A percentile compares a stretch with the other conserved stretches of the same genome.
These are phyloP conservation scores for Diplogelasinospora grovesii DNA, from an alignment of 495 filamentous ascomycete genomes.

Conservation along the genomic window DNA sequence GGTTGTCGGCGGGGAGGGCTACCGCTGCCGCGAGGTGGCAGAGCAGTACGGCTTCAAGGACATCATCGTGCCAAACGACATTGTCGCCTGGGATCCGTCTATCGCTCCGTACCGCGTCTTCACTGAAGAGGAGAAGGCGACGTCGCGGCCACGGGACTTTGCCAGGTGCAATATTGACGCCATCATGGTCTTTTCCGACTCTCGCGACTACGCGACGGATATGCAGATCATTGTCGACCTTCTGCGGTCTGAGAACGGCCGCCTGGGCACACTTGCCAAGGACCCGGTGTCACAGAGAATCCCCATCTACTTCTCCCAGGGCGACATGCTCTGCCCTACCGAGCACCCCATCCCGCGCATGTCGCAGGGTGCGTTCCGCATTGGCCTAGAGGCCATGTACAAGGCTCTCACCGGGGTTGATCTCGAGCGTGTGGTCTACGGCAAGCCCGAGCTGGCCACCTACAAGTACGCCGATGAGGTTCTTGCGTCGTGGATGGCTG, in stretches of 20 bases:
- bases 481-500: conserved; percentile 66
- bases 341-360: conserved; percentile 68
- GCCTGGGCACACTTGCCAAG: conserved; percentile 57
- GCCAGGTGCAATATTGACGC: conserved; percentile 67
- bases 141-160: conserved; percentile 57
- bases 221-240: conserved; percentile 82
- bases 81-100: conserved; percentile 52
- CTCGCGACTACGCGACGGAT: conserved; percentile 77
- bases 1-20: conserved; percentile 60
- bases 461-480: conserved; percentile 80
- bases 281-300: conserved; percentile 60
- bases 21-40: conserved; percentile 59
- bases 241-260: conserved; percentile 66
- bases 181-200: conserved; percentile 77
- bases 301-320: conserved; percentile 70
- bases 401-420: conserved; percentile 66
- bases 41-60: conserved; percentile 61
- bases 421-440: conserved; percentile 77
- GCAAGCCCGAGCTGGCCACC: conserved; percentile 72
- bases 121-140: conserved; percentile 51
- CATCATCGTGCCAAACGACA: conserved; percentile 60
- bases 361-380: conserved; percentile 70
- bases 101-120: conserved; percentile 60
- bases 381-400: conserved; percentile 72
- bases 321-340: conserved; percentile 70